phyloP scores from a whole-genome alignment of 805 yeast genomes.

The Ogataea naganishii region DNA sequence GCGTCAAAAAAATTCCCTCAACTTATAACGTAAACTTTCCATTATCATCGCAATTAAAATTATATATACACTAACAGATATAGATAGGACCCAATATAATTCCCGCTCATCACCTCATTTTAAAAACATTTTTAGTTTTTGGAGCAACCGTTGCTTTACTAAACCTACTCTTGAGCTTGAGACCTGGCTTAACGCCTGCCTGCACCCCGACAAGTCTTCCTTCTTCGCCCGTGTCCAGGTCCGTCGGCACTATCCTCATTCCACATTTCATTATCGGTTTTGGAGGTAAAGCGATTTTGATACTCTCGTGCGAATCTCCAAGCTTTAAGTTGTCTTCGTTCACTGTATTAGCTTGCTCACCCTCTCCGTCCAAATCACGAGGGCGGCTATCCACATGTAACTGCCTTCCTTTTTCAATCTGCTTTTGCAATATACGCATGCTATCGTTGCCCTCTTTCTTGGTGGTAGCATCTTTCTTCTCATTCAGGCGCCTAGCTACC shows the following conservation, averaged over 20 bases:
- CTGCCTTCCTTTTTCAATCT: conserved; percentile 38
- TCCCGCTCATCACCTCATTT: not conserved
- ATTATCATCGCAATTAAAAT: not conserved
- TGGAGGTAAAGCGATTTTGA: conserved; percentile 10
- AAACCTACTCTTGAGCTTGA: conserved; percentile 3
- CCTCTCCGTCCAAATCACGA: conserved; percentile 1
- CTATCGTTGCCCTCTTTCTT: conserved; percentile 39
- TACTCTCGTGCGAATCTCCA: conserved; percentile 7
- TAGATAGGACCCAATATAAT: not conserved
- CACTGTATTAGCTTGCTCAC: conserved; percentile 3
- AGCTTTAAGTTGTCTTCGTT: not conserved
- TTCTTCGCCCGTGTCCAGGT: conserved; percentile 9
- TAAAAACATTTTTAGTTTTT: conserved; percentile 2
- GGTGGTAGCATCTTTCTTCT: conserved; percentile 26
- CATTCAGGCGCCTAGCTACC: conserved; percentile 28
- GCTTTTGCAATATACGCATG: conserved; percentile 35
- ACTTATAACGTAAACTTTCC: not conserved
- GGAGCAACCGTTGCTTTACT: conserved; percentile 1
- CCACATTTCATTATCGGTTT: conserved; percentile 22
- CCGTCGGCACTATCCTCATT: conserved; percentile 16
- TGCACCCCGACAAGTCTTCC: conserved; percentile 7
- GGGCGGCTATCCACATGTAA: conserved; percentile 3
- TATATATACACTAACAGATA: not conserved
- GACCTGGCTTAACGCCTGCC: not conserved
- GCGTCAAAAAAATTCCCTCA: not conserved